Evolutionary conservation across 441 rosid species (phyloP), one percentile per base, ranked within the genome.

Genomic region (Populus trichocarpa): DNA sequence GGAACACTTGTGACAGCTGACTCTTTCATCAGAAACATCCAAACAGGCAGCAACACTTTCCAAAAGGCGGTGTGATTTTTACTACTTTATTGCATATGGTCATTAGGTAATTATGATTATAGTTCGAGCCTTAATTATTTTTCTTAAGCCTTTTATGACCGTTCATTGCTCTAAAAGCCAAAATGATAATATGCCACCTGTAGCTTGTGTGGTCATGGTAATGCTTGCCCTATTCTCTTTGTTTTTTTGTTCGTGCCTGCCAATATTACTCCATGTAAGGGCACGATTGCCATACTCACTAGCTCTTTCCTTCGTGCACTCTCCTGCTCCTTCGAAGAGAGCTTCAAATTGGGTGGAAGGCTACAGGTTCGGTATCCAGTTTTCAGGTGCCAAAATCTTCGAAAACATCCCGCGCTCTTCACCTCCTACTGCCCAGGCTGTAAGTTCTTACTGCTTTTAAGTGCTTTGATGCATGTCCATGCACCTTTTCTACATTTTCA

Each of bases 131-230:
- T 11, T 40, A 12, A 40, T 4, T 46, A 68, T 68, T 68, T 68
- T 16, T 33, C 7, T 33, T 33, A 18, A 1, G 35, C 14, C 33
- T 33, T 16, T 10, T 6, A 23, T 67, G 84, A 35, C 86, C 83
- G 65, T 85, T 77, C 81, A 65, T 70, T 72, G 26, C 73, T 26
- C 57, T 11, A 68, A 69, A 26, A 71, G 77, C 63, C 79, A 73
- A 30, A 1, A 1, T 0, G 20, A 8, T 0, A 11, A 1, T 32
- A 5, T 20, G 42, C 75, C 85, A 79, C 84, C 86, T 79, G 76
- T 78, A 65, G 26, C 14, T 22, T 65, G 69, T 65, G 69, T 65
- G 69, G 69, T 11, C 30, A 23, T 23, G 23, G 69, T 11, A 65
- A 22, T 23, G 28, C 69, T 65, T 65, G 13, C 69, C 26, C 69